Evolutionary conservation across 208 protist genomes (phyloP).

Genomic region (Willaertia magna): DNA sequence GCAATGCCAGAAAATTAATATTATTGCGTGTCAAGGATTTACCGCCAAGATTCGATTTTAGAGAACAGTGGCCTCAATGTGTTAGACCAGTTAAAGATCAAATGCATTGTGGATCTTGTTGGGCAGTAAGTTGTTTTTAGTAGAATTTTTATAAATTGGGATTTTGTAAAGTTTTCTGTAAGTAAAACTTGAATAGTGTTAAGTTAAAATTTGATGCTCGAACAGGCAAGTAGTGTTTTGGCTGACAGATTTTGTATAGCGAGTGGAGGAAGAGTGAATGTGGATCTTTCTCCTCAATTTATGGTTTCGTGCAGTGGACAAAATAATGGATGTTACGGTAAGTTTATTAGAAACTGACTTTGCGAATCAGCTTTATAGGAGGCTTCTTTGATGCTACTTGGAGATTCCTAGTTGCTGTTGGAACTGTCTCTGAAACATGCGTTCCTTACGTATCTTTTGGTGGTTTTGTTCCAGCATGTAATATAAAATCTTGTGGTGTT

Average conservation of each 20-base stretch:
- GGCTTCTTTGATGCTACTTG: slow-evolving; percentile 18
- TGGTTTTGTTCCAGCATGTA: neutral
- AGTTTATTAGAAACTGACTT: slow-evolving; percentile 13
- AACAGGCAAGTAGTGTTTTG: slow-evolving; percentile 46
- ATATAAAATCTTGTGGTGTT: neutral
- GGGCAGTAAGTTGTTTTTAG: slow-evolving; percentile 64
- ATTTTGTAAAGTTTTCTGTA: neutral
- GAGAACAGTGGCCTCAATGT: neutral
- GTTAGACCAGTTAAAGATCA: neutral
- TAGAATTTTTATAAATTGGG: neutral
- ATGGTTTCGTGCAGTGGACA: neutral
- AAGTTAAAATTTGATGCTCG: neutral
- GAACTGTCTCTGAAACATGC: slow-evolving; percentile 19
- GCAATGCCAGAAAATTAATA: neutral
- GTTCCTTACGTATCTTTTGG: slow-evolving; percentile 23
- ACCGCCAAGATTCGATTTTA: neutral
- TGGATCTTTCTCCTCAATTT: slow-evolving; percentile 9
- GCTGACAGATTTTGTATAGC: slow-evolving; percentile 69
- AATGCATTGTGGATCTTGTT: slow-evolving; percentile 60
- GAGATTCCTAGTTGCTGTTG: slow-evolving; percentile 1
- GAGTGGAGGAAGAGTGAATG: slow-evolving; percentile 34
- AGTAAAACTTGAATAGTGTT: neutral
- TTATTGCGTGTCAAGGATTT: slow-evolving; percentile 5
- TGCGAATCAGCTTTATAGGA: slow-evolving; percentile 22
- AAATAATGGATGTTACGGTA: slow-evolving; percentile 29